Conservation (phyloP, 2,329 filamentous ascomycete species). For the Exserohilum turcica region DNA sequence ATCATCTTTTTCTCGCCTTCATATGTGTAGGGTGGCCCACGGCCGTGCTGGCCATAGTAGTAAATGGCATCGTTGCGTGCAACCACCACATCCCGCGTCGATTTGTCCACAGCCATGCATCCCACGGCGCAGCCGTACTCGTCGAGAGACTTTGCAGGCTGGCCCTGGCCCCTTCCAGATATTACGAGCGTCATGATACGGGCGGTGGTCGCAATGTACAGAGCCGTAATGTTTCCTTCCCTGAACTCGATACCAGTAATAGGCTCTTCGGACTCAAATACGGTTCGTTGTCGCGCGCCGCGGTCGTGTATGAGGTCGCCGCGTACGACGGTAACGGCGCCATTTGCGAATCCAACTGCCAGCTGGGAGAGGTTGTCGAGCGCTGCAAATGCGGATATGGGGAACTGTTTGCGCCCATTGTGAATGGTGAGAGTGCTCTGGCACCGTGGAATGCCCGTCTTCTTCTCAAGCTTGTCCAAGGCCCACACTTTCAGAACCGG, state of each 20-base stretch:
- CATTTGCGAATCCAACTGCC: constrained; percentile 94
- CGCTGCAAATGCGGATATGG: constrained; percentile 89
- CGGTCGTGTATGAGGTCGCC: constrained; percentile 95
- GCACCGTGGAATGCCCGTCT: constrained; percentile 86
- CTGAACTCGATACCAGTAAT: constrained; percentile 87
- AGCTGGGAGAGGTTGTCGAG: constrained; percentile 89
- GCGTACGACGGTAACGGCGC: constrained; percentile 87
- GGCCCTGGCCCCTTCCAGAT: constrained; percentile 85
- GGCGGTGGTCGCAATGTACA: constrained; percentile 91
- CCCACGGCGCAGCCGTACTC: constrained; percentile 90
- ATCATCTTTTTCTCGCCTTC: constrained; percentile 88
- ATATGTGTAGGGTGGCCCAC: constrained; percentile 86
- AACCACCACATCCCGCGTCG: constrained; percentile 84
- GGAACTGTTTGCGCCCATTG: constrained; percentile 90
- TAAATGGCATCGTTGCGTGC: constrained; percentile 95
- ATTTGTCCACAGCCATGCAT: constrained; percentile 87
- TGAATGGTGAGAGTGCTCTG: constrained; percentile 83
- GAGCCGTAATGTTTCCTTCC: constrained; percentile 67
- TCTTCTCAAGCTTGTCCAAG: constrained; percentile 90
- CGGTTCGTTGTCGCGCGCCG: constrained; percentile 89
- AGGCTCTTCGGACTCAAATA: constrained; percentile 96
- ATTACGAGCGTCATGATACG: constrained; percentile 86
- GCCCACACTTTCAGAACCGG: constrained; percentile 97
- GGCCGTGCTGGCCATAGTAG: constrained; percentile 83
- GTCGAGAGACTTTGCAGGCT: constrained; percentile 85